Evolutionary conservation across 2,329 filamentous ascomycete species (phyloP), one percentile per base, ranked within the genome.

Genomic region (Trichoderma sp.): DNA sequence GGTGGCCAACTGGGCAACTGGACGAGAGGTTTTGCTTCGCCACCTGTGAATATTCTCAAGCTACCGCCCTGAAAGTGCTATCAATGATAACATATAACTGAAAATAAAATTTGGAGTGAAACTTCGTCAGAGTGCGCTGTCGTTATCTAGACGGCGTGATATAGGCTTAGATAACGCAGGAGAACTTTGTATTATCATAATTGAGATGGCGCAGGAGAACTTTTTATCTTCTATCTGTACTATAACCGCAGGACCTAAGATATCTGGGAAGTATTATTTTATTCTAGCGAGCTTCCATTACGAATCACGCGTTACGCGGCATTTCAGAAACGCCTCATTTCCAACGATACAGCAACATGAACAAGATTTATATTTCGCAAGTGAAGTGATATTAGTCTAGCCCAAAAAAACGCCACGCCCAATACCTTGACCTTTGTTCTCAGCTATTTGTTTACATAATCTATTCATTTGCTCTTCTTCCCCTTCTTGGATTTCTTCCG

Each of bases 401-500:
- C 22, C 63, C 63, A 34, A 54, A 54, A 42, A 25, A 54, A 67
- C 64, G 64, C 64, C 64, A 22, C 56, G 64, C 64, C 64, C 29
- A 58, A 52, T 56, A 56, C 61, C 61, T 58, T 22, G 42, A 19
- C 50, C 8, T 65, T n/a, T 17, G 61, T 56, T 45, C 25, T 48
- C 12, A 57, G 61, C 58, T 29, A n/a, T 45, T 34, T 61, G 53
- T 53, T 5, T 60, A 45, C 52, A 67, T 59, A 39, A 34, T 57
- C 35, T 42, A 25, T 39, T 54, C 52, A 69, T 58, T 58, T 61
- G 27, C 68, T 42, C 37, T 69, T 69, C 74, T 79, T 81, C 37
- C 75, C 72, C 74, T 80, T 81, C 77, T 83, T 84, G 10, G 74
- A 72, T 79, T 86, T 89, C 77, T 87, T 89, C 76, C 86, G 86